These are phyloP conservation scores for Cercospora sp. DNA, from an alignment of 2,329 filamentous ascomycete genomes.

Conservation along the genomic window DNA sequence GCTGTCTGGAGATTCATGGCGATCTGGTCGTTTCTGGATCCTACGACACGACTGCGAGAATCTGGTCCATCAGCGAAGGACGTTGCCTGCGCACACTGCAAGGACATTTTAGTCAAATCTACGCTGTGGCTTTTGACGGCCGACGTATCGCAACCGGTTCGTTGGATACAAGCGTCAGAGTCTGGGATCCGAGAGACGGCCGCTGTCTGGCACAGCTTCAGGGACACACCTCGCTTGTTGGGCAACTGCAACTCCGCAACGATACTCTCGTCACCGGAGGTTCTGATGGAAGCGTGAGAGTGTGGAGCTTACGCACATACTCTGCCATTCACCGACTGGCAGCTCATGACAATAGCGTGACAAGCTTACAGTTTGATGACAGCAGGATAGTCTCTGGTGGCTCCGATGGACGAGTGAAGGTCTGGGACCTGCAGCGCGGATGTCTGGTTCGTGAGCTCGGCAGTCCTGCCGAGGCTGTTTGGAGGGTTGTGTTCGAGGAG, in stretches of 20 bases:
- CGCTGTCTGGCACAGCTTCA: conserved; percentile 89
- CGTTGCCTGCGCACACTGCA: conserved; percentile 85
- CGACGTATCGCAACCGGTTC: conserved; percentile 91
- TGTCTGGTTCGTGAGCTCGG: conserved; percentile 88
- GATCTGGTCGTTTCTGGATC: conserved; percentile 97
- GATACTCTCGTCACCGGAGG: conserved; percentile 95
- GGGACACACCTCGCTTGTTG: conserved; percentile 94
- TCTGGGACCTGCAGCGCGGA: conserved; percentile 94
- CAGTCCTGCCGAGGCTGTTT: conserved; percentile 88
- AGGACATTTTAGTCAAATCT: conserved; percentile 98
- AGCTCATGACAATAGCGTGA: conserved; percentile 97
- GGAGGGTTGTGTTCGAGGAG: conserved; percentile 96
- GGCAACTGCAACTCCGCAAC: conserved; percentile 91
- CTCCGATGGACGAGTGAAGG: conserved; percentile 95
- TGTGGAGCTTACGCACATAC: conserved; percentile 92
- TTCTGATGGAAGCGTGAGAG: conserved; percentile 90
- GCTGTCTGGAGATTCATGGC: conserved; percentile 92
- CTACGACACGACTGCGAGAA: conserved; percentile 94
- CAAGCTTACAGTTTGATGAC: conserved; percentile 95
- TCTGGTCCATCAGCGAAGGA: conserved; percentile 97
- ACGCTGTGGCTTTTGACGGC: conserved; percentile 96
- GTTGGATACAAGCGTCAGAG: conserved; percentile 91
- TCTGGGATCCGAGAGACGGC: conserved; percentile 69
- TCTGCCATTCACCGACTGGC: conserved; percentile 90
- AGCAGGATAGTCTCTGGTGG: conserved; percentile 93